Evolutionary conservation across 1,284 basidiomycete species (phyloP), one percentile per base, ranked within the genome.

Genomic region (Puccinia polysora): DNA sequence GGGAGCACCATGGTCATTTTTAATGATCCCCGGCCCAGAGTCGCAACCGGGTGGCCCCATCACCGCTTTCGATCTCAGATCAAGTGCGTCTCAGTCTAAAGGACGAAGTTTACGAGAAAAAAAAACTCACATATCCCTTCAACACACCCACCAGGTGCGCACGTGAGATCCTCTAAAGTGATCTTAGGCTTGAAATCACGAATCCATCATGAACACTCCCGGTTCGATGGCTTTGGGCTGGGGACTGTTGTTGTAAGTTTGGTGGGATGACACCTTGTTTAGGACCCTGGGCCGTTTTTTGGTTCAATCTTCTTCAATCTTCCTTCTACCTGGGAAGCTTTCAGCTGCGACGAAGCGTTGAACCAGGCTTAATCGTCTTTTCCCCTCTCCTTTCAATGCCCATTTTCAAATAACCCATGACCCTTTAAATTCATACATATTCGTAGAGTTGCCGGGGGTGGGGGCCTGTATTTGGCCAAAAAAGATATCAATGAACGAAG

Each of bases 401-500:
- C 20, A 40, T 7, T 7, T 62, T 30, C 15, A 15, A 59, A 59
- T 25, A 59, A 59, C 20, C 14, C 8, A 8, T 25, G 15, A n/a
- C 18, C 6, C 43, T 28, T 62, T 15, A 5, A 4, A 4, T 49
- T 30, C 47, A 23, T 20, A 20, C 28, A 14, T 47, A 2, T 10
- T 79, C n/a, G 84, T 60, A 78, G 83, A 59, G 79, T 80, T 32
- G 83, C 82, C 6, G 69, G 59, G 5, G 69, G 69, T 12, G 60
- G 69, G 30, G 69, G 69, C 4, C 32, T 63, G 18, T 72, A 72
- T 28, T 64, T 55, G 20, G 69, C 83, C 23, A 82, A 82, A 73
- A 80, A 82, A 75, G 80, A 79, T 70, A 82, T 84, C 74, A 79
- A 83, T 75, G 80, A 80, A 34, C 77, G 83, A 56, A 75, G 82